Percentiles rank a stretch among this genome's conserved stretches.
phyloP scores from a whole-genome alignment of 305 asterid genomes.

The Rubia tinctorum region DNA sequence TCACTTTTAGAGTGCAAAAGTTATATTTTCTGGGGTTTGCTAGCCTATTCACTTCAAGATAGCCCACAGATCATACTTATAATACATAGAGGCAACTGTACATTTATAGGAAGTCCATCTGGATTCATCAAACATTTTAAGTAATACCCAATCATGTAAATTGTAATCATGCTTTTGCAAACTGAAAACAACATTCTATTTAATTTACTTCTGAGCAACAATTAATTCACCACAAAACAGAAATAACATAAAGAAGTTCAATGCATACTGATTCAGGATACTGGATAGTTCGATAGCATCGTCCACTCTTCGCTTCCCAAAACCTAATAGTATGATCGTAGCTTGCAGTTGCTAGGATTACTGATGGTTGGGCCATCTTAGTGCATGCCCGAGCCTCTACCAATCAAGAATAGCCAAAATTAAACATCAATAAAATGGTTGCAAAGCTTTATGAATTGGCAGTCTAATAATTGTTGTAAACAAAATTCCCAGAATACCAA shows the following conservation, averaged over 20 bases:
- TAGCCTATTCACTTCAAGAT: neutral
- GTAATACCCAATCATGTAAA: neutral
- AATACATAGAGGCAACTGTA: neutral
- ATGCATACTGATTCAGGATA: conserved; percentile 81
- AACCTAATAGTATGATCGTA: conserved; percentile 95
- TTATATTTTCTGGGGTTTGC: neutral
- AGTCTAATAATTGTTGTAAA: neutral
- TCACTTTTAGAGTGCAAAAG: neutral
- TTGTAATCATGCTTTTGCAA: neutral
- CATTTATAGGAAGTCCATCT: no score
- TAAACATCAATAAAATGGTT: conserved; percentile 1
- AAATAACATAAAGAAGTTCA: neutral
- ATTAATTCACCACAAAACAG: neutral
- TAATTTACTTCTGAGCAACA: neutral
- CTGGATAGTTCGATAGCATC: conserved; percentile 81
- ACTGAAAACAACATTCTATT: neutral
- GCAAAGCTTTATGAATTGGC: neutral
- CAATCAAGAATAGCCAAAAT: neutral
- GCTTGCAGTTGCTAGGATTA: conserved; percentile 93
- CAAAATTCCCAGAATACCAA: neutral
- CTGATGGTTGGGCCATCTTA: conserved; percentile 81
- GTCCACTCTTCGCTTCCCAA: conserved; percentile 93
- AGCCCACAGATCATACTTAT: neutral
- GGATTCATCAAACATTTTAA: no score
- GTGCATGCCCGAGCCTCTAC: neutral